These are phyloP conservation scores for Talaromyces nanjingensis DNA, from an alignment of 495 filamentous ascomycete species.

Conservation along the genomic window DNA sequence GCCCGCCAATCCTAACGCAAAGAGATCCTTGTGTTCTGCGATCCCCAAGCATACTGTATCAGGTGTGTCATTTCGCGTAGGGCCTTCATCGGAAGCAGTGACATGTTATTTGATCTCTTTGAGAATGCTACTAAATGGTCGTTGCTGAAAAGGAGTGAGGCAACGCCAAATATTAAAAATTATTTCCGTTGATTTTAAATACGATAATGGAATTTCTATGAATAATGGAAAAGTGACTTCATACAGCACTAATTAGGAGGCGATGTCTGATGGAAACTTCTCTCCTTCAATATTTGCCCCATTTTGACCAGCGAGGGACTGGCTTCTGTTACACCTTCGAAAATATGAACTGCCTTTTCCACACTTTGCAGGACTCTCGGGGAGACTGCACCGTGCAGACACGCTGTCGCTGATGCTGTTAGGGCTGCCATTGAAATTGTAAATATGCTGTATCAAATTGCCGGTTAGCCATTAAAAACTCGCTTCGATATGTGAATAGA, in stretches of 20 bases:
- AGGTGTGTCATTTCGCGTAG: background rate
- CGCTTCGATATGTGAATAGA: background rate
- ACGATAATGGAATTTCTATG: background rate
- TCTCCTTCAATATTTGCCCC: background rate
- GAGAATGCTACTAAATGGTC: background rate
- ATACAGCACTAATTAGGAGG: background rate
- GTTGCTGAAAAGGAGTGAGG: background rate
- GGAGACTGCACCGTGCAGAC: background rate
- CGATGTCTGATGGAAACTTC: slow-evolving; percentile 1
- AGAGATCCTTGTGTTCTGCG: background rate
- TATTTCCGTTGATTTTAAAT: background rate
- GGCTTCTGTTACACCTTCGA: background rate
- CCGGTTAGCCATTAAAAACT: background rate
- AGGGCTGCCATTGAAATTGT: slow-evolving; percentile 3
- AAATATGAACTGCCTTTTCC: slow-evolving; percentile 3
- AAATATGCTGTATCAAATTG: background rate
- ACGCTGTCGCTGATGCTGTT: background rate
- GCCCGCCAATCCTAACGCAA: background rate
- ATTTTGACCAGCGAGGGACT: background rate
- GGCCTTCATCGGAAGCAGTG: background rate
- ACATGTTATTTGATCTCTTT: background rate
- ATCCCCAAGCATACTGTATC: background rate
- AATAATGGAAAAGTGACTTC: background rate
- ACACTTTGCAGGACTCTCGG: background rate
- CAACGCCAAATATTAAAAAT: background rate